Evolutionary conservation across 2,329 filamentous ascomycete genomes (phyloP).

Genomic region (Colletotrichum sp.): DNA sequence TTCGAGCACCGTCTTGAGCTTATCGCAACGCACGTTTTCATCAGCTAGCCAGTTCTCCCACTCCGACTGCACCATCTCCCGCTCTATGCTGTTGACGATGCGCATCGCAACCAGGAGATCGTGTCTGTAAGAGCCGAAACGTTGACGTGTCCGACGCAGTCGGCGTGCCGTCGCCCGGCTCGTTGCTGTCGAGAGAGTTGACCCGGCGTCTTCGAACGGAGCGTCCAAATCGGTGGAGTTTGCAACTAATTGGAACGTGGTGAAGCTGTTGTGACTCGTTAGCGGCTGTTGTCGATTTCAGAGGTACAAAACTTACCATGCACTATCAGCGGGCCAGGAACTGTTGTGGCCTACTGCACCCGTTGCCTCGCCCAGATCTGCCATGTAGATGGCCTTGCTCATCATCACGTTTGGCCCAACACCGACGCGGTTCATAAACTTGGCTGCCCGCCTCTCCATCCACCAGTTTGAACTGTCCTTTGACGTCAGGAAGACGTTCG

Average conservation of each 20-base stretch:
- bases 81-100: conserved; percentile 87
- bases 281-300: not conserved
- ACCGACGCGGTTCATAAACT: conserved; percentile 83
- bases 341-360: conserved; percentile 37
- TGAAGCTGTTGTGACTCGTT: conserved; percentile 51
- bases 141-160: conserved; percentile 80
- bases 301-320: conserved; percentile 42
- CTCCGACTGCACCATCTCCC: conserved; percentile 83
- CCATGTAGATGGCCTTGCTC: conserved; percentile 84
- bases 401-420: conserved; percentile 80
- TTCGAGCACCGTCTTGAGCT: conserved; percentile 54
- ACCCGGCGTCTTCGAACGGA: conserved; percentile 57
- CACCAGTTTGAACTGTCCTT: conserved; percentile 81
- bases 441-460: conserved; percentile 79
- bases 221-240: conserved; percentile 64
- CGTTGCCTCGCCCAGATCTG: conserved; percentile 74
- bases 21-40: conserved; percentile 78
- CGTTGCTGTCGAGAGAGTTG: conserved; percentile 48
- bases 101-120: conserved; percentile 90
- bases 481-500: conserved; percentile 78
- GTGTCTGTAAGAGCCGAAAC: conserved; percentile 83
- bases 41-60: conserved; percentile 92
- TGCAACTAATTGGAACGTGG: conserved; percentile 65
- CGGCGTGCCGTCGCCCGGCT: conserved; percentile 65
- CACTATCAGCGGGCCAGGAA: conserved; percentile 51